Evolutionary conservation across 2,329 filamentous ascomycete species (phyloP).

Genomic region (Cyphellophora europaea): DNA sequence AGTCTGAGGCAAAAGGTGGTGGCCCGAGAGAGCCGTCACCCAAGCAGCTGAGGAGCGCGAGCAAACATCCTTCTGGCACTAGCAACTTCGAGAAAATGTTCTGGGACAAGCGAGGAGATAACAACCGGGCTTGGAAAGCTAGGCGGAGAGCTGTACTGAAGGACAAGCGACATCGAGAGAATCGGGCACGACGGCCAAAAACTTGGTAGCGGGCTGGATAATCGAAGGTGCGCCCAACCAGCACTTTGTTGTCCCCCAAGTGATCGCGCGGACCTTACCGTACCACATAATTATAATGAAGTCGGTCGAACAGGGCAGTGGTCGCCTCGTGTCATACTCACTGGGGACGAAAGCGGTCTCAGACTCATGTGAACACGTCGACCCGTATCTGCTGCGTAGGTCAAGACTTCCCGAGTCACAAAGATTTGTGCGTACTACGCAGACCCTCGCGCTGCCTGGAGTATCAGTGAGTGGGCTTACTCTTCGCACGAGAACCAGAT

Average conservation of each 20-base stretch:
- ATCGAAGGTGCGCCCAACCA: too few relatives aligned
- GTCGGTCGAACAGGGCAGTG: neutral
- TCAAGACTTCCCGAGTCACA: too few relatives aligned
- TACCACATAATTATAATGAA: too few relatives aligned
- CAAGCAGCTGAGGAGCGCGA: slow-evolving; percentile 5
- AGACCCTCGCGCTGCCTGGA: too few relatives aligned
- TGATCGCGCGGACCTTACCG: too few relatives aligned
- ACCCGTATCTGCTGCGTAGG: too few relatives aligned
- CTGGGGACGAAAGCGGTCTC: too few relatives aligned
- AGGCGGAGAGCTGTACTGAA: slow-evolving; percentile 51
- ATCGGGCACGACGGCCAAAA: slow-evolving; percentile 29
- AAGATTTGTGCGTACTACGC: too few relatives aligned
- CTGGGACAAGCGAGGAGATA: slow-evolving; percentile 43
- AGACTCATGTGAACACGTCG: too few relatives aligned
- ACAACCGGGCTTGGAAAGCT: slow-evolving; percentile 44
- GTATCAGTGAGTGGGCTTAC: too few relatives aligned
- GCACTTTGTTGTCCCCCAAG: too few relatives aligned
- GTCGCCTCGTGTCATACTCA: slow-evolving; percentile 2
- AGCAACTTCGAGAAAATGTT: slow-evolving; percentile 56
- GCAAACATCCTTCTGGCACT: slow-evolving; percentile 25
- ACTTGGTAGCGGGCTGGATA: slow-evolving; percentile 11
- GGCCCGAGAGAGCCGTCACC: slow-evolving; percentile 4
- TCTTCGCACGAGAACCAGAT: too few relatives aligned
- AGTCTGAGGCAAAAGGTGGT: slow-evolving; percentile 4
- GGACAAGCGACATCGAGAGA: slow-evolving; percentile 50